A percentile compares a stretch with the other conserved stretches of the same genome.
These are phyloP conservation scores for Thelephora aurantiotincta DNA, from an alignment of 768 basidiomycete species.

Conservation along the genomic window DNA sequence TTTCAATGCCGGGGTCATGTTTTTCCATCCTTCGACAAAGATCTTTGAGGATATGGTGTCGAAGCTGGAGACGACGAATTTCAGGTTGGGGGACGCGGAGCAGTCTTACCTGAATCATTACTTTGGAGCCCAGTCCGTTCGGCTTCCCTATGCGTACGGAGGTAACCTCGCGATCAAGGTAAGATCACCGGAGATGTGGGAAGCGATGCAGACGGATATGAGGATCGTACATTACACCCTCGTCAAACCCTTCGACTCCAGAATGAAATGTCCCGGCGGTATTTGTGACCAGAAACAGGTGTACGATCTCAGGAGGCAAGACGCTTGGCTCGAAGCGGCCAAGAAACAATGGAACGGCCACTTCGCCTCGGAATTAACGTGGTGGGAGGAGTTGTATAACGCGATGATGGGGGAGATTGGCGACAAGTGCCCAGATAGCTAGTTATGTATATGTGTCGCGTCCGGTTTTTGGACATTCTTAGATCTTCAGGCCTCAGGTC, in stretches of 20 bases:
- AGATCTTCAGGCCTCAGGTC: too few relatives aligned
- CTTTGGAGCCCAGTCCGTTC: slow-evolving; percentile 18
- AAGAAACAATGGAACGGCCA: slow-evolving; percentile 7
- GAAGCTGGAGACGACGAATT: slow-evolving; percentile 25
- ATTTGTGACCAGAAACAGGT: slow-evolving; percentile 9
- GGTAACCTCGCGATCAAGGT: slow-evolving; percentile 23
- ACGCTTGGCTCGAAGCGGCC: slow-evolving; percentile 9
- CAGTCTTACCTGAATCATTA: slow-evolving; percentile 29
- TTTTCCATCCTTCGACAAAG: slow-evolving; percentile 16
- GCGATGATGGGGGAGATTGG: slow-evolving; percentile 6
- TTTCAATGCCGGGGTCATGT: slow-evolving; percentile 25
- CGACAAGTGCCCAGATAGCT: not conserved
- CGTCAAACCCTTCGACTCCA: slow-evolving; percentile 12
- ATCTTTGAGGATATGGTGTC: slow-evolving; percentile 17
- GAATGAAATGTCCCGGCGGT: slow-evolving; percentile 7
- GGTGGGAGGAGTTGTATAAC: slow-evolving; percentile 13
- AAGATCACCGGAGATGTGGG: slow-evolving; percentile 18
- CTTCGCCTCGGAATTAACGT: slow-evolving; percentile 12
- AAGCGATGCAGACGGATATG: slow-evolving; percentile 15
- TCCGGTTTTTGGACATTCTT: too few relatives aligned
- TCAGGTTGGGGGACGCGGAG: slow-evolving; percentile 23
- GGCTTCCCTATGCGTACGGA: slow-evolving; percentile 22
- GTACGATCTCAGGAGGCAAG: slow-evolving; percentile 9
- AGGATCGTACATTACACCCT: slow-evolving; percentile 22
- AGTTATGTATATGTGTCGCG: too few relatives aligned